These are phyloP conservation scores for Skeletonema costatum DNA, from an alignment of 108 stramenopile species.

Conservation along the genomic window DNA sequence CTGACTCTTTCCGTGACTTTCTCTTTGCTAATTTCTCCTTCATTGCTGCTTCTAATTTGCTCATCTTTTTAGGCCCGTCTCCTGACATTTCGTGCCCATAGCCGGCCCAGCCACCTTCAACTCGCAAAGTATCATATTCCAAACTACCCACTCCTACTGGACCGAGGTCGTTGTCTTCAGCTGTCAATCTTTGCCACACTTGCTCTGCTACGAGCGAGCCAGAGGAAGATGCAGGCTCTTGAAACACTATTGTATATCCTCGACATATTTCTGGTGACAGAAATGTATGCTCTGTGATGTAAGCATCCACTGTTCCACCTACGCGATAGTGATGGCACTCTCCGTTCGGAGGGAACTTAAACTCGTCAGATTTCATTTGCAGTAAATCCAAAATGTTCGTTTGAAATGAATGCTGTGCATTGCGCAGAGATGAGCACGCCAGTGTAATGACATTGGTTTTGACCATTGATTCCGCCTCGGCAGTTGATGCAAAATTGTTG, in stretches of 20 bases:
- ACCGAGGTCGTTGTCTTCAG: slow-evolving; percentile 61
- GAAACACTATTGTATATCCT: slow-evolving; percentile 70
- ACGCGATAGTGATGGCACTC: slow-evolving; percentile 42
- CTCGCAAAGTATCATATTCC: slow-evolving; percentile 81
- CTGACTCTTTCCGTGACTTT: neutral
- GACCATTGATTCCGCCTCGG: neutral
- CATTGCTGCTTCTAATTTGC: slow-evolving; percentile 1
- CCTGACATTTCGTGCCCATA: slow-evolving; percentile 50
- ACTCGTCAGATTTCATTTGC: slow-evolving; percentile 1
- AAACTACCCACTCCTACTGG: slow-evolving; percentile 71
- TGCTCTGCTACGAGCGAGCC: slow-evolving; percentile 13
- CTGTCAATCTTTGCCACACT: slow-evolving; percentile 62
- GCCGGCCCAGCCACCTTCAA: slow-evolving; percentile 61
- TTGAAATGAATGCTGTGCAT: slow-evolving; percentile 54
- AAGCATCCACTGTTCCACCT: slow-evolving; percentile 13
- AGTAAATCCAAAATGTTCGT: slow-evolving; percentile 28
- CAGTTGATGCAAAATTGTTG: slow-evolving; percentile 19
- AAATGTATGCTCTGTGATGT: slow-evolving; percentile 32
- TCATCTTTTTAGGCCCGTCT: slow-evolving; percentile 39
- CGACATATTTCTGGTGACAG: slow-evolving; percentile 50
- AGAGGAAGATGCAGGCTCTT: slow-evolving; percentile 3
- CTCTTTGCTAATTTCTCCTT: slow-evolving; percentile 6
- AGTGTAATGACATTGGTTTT: slow-evolving; percentile 50
- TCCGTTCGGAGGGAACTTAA: slow-evolving; percentile 30
- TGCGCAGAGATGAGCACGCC: slow-evolving; percentile 53